Evolutionary conservation across 2,329 filamentous ascomycete genomes (phyloP).

Genomic region (Cucurbitaria berberidis): DNA sequence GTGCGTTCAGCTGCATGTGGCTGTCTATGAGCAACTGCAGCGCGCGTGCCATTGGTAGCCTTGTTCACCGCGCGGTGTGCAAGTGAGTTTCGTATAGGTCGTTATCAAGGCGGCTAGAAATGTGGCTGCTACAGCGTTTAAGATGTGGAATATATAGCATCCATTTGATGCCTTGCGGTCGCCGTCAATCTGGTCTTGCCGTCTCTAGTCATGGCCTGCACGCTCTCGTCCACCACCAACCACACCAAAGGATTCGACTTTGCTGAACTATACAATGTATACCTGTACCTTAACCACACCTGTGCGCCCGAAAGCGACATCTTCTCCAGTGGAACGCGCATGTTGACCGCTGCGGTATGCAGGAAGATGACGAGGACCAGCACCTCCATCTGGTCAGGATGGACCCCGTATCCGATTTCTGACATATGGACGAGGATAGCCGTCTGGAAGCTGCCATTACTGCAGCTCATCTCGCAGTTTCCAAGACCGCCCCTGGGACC

Average conservation of each 20-base stretch:
- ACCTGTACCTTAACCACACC: slow-evolving; percentile 15
- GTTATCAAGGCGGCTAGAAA: neutral
- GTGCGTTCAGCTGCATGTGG: neutral
- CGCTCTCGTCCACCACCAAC: slow-evolving; percentile 15
- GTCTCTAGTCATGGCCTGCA: slow-evolving; percentile 12
- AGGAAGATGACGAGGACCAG: slow-evolving; percentile 15
- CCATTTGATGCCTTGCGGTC: neutral
- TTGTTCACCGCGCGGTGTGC: neutral
- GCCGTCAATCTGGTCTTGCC: neutral
- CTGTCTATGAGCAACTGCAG: neutral
- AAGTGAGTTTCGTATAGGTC: neutral
- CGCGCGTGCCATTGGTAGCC: slow-evolving; percentile 6
- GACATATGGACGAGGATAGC: slow-evolving; percentile 26
- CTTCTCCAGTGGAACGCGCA: slow-evolving; percentile 18
- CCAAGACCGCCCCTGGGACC: slow-evolving; percentile 23
- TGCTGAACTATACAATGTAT: slow-evolving; percentile 11
- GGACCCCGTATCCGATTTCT: slow-evolving; percentile 20
- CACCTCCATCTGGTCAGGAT: slow-evolving; percentile 19
- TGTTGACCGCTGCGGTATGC: slow-evolving; percentile 20
- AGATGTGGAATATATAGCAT: neutral
- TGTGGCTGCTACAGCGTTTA: neutral
- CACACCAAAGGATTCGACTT: slow-evolving; percentile 25
- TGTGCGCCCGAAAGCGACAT: slow-evolving; percentile 20
- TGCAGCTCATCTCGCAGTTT: slow-evolving; percentile 23
- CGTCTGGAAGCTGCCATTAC: slow-evolving; percentile 25